Base-by-base conservation (phyloP, 2,329 filamentous ascomycete genomes). In the Penicillium sp. region DNA sequence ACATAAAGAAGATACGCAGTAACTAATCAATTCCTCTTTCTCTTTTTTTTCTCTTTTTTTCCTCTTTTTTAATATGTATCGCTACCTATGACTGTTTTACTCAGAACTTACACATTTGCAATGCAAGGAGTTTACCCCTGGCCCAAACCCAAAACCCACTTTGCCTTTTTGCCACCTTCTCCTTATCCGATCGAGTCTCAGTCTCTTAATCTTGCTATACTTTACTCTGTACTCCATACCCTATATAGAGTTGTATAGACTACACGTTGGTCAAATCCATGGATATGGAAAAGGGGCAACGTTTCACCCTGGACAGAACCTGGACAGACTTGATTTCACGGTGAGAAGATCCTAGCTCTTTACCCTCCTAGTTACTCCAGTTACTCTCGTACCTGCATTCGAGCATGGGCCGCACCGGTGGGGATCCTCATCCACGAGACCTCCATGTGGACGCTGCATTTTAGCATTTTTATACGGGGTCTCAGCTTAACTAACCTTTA, bases 311-410 rank as follows among this genome's bases (percentile, higher is more conserved):
- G 31, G 18, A 18, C 31, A 9, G 24, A 26, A 26, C 9, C 24
- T n/a, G n/a, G n/a, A n/a, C n/a, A n/a, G n/a, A n/a, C n/a, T 26
- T 26, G 24, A 26, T 26, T 8, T 26, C 24, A 26, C 24, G 24
- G 24, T 26, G 24, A 8, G 8, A 9, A 26, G 24, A 9, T 3
- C 9, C 24, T 9, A 9, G 24, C 9, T 26, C 8, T 5, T 32
- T 14, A 20, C 4, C n/a, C 6, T 32, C 23, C 44, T 20, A 31
- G 27, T n/a, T 24, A 24, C 23, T 24, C 23, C 5, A 6, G n/a
- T n/a, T n/a, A n/a, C n/a, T 24, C 9, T 29, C 44, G 56, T 58
- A 58, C 56, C 56, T 58, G 56, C 56, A 54, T 58, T 49, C 44
- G 43, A 49, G 36, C 18, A 34, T 24, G 40, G 39, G 23, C 37